Evolutionary conservation across 371 early-diverging fungal species (phyloP), one percentile per base, ranked within the genome.

Genomic region (Capillidium rhysosporum): DNA sequence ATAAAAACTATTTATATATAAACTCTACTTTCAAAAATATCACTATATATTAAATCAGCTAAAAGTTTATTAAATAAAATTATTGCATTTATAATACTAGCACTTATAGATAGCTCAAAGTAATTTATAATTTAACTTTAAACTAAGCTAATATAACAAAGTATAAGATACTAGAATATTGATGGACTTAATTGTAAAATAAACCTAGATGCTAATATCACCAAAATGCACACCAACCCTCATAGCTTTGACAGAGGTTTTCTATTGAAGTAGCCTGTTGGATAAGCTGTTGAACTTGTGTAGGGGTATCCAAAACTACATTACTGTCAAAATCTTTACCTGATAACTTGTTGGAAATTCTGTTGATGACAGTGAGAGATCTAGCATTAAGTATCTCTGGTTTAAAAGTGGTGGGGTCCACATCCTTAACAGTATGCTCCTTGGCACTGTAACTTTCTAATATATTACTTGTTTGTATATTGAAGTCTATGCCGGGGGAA

Each of bases 241-340:
- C 76, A 62, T 89, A 98, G 64, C 92, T 85, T 60, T 89, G 90
- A 59, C 91, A 89, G 31, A 99, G 69, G 58, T 98, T 97, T 57
- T 93, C 93, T 3, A 86, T 61, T 1, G 88, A 83, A 0, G 85
- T 92, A 16, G 98, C 98, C 67, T 95, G 90, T 52, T 84, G 71
- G 26, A 98, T 93, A 29, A 99, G 70, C 56, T 81, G 77, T 34
- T 94, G 88, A 1, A 95, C 92, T 68, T 96, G 97, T 8, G 77
- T 73, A 0, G 77, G 74, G 1, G 88, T 88, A 58, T 86, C 84
- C 53, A 96, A 64, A 2, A 82, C 77, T 20, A 69, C 72, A 31
- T 81, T 72, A 1, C 84, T 77, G 47, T 88, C 83, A 63, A 96
- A 96, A 64, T 96, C 97, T 26, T 86, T 77, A 51, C 96, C 66